These are phyloP conservation scores for Chlamydomonas sp. DNA, from an alignment of 139 green algal species.

Conservation along the genomic window DNA sequence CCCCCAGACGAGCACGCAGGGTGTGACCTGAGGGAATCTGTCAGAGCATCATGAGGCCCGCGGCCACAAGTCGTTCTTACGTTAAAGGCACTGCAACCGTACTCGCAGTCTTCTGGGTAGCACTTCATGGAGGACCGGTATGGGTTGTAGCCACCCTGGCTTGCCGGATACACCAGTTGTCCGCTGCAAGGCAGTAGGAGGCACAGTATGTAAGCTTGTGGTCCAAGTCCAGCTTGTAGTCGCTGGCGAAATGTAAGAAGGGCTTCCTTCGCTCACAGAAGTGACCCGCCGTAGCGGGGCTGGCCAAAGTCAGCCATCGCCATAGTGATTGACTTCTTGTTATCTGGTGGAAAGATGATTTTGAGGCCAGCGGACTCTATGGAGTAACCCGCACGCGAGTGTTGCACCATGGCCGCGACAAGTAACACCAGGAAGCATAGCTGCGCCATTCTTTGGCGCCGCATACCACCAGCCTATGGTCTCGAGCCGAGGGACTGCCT, in stretches of 20 bases:
- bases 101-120: constrained; percentile 44
- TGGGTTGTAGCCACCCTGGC: constrained; percentile 16
- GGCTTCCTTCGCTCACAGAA: constrained; percentile 55
- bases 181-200: constrained; percentile 25
- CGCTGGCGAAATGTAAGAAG: neutral
- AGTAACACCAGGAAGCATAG: too few species aligned
- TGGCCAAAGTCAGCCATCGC: constrained; percentile 81
- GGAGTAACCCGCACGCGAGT: neutral
- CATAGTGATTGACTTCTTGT: constrained; percentile 46
- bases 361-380: constrained; percentile 3
- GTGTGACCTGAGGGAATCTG: too few species aligned
- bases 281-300: constrained; percentile 70
- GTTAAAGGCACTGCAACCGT: constrained; percentile 47
- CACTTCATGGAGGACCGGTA: constrained; percentile 23
- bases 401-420: neutral
- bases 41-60: neutral
- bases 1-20: too few species aligned
- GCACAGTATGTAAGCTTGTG: neutral
- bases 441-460: too few species aligned
- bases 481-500: too few species aligned
- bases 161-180: constrained; percentile 48
- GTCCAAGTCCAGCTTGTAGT: neutral
- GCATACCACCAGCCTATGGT: too few species aligned
- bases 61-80: constrained; percentile 28
- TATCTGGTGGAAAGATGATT: neutral